Base-by-base conservation (phyloP, 163 green algal species). In the Chlamydomonas reinhardtii region DNA sequence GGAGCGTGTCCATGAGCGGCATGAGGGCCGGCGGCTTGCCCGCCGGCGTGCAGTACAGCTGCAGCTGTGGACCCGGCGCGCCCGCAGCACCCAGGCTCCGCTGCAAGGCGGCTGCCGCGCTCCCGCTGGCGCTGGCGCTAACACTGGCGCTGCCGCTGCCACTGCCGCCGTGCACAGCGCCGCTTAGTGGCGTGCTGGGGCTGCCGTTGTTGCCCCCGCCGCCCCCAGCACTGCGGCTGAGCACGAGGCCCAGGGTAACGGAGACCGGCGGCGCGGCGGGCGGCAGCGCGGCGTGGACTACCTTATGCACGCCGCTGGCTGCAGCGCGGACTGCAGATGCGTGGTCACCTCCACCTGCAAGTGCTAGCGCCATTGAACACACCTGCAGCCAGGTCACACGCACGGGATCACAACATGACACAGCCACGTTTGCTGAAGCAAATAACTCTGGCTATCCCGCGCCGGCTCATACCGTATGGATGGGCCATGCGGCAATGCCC, bases 231-330 rank as follows among this genome's bases (percentile, higher is more conserved):
- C 65, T 29, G 43, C 78, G 48, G 68, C 52, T 37, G 15, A 72
- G 3, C 2, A 85, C 32, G 15, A 85, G 68, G 22, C 78, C 78
- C 25, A 56, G 56, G 37, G 76, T 75, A 25, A 75, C 64, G 27
- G 35, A 8, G 8, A 35, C 24, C 6, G 19, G 76, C 5, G 31
- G 35, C 29, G 37, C 37, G 32, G 15, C 17, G 68, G 68, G 8
- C 8, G 0, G 29, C 11, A 56, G 48, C 9, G 32, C 11, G 32
- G 68, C 15, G 17, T 27, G 16, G 68, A 73, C n/a, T 4, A 73
- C 14, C n/a, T 32, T 5, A 20, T n/a, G 32, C 17, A 73, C 19
- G 32, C 19, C 19, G 22, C 11, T 32, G 32, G 68, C 68, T 25
- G 68, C 68, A 32, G 16, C 32, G 31, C 68, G 68, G 4, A 73